Conservation (phyloP, 176 grass and related monocot species). For the Saccharum spontaneum region DNA sequence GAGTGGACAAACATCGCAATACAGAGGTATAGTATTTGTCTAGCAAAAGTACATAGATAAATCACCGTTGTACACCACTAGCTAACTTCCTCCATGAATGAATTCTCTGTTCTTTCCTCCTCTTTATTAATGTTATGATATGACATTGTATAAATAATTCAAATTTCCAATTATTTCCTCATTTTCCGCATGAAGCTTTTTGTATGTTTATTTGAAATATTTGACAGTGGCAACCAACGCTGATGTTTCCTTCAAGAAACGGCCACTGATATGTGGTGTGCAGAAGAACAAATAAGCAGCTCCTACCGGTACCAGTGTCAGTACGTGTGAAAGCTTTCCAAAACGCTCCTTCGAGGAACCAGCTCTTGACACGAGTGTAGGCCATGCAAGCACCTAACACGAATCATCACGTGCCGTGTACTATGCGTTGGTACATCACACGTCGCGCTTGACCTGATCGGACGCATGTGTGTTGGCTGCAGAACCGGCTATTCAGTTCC, state of each 20-base stretch:
- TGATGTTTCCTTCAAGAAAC: constrained; percentile 38
- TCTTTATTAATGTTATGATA: neutral
- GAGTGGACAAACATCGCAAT: neutral
- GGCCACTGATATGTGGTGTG: constrained; percentile 25
- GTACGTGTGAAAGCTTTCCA: constrained; percentile 5
- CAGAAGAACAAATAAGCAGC: constrained; percentile 23
- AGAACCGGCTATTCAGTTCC: neutral
- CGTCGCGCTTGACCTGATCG: constrained; percentile 31
- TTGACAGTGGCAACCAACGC: neutral
- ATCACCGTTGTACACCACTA: neutral
- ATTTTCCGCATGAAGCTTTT: neutral
- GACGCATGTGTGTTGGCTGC: constrained; percentile 28
- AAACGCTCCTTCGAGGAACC: constrained; percentile 21
- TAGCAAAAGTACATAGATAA: neutral
- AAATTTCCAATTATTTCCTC: neutral
- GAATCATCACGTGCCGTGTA: constrained; percentile 34
- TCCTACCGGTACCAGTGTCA: neutral
- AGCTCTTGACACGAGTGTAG: constrained; percentile 20
- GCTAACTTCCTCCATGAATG: neutral
- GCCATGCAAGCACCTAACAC: constrained; percentile 33
- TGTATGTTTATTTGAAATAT: neutral
- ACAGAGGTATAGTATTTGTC: neutral
- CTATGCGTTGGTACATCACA: constrained; percentile 37
- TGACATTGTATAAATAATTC: neutral
- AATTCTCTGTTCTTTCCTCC: neutral